Base-by-base conservation (phyloP, 305 asterid genomes). In the Plantago coronopus region DNA sequence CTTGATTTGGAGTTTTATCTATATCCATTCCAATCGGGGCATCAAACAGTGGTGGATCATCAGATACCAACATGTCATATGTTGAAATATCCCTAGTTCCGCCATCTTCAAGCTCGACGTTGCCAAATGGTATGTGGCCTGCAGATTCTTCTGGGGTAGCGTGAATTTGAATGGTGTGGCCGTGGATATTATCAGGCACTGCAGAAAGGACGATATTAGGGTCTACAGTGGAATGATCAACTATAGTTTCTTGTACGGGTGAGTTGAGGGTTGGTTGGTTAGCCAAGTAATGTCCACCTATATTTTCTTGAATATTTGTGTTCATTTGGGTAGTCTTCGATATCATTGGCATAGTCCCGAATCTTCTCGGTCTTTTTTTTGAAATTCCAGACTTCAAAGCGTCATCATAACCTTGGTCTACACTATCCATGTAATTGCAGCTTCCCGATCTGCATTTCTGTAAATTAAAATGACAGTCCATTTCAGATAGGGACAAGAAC, bases 381-480 rank as follows among this genome's bases (percentile, higher is more conserved):
- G 63, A 34, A 2, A 48, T 34, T 17, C 40, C 57, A 14, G 3
- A 20, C 13, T n/a, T 43, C 12, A 8, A 47, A 31, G 59, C 0
- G 14, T 11, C 47, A 7, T 54, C 46, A 0, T 17, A 2, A 9
- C 17, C 62, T 17, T 15, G n/a, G 2, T 54, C 61, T 76, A 58
- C 72, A 68, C 57, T 66, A 22, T 13, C 38, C 11, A 0, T 69
- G 72, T 17, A 73, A 63, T 22, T 69, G 59, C 85, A 71, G 0
- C 21, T 64, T 16, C 76, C 74, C 25, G 31, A 44, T 1, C 82
- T 78, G 44, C 85, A 79, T 73, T 71, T 76, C 82, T 72, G 4
- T 37, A 69, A 37, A 31, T 12, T 9, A 22, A 53, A 5, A 4
- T 5, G 17, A 16, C 15, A 2, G 2, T 23, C 13, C n/a, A 18